These are phyloP conservation scores for Quercus robur DNA, from an alignment of 306 rosid species.

Conservation along the genomic window DNA sequence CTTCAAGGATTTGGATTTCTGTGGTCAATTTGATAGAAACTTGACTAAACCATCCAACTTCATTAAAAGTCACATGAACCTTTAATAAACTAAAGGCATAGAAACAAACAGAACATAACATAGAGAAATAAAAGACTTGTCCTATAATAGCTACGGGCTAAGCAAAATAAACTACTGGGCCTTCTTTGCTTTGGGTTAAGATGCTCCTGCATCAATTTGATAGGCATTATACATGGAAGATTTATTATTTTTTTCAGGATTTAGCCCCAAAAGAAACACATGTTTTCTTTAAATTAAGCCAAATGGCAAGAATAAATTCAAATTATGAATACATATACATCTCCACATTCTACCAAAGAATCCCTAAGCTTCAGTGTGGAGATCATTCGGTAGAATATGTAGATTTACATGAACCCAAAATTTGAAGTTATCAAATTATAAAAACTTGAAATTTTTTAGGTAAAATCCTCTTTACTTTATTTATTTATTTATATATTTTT, in stretches of 20 bases:
- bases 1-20: no score
- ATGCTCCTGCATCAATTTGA: background rate
- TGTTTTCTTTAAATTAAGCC: background rate
- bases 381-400: background rate
- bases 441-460: background rate
- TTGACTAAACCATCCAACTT: no score
- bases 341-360: background rate
- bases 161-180: no score
- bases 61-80: no score
- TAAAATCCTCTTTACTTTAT: background rate
- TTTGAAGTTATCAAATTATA: background rate
- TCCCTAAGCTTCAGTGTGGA: background rate
- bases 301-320: background rate
- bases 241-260: background rate
- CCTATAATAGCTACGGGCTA: no score
- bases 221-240: background rate
- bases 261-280: background rate
- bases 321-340: background rate
- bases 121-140: no score
- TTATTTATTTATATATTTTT: background rate
- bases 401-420: background rate
- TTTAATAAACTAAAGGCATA: no score
- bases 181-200: no score
- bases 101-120: no score
- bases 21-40: no score